These are phyloP conservation scores for Cornus controversa DNA, from an alignment of 148 eudicot species.

Conservation along the genomic window DNA sequence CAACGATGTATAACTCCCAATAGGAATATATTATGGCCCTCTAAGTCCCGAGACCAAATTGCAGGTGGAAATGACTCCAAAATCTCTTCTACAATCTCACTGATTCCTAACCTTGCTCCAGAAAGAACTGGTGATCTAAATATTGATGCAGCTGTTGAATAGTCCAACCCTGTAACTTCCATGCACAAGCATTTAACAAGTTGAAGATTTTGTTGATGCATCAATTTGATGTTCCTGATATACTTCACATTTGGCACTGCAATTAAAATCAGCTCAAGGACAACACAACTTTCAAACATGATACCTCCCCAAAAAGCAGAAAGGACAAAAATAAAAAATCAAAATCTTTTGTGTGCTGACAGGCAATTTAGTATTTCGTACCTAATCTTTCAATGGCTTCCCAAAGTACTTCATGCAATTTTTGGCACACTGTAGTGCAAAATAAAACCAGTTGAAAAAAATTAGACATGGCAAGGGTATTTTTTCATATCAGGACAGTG, in stretches of 20 bases:
- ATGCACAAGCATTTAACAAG: background rate
- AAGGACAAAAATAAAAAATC: too few relatives aligned
- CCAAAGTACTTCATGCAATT: background rate
- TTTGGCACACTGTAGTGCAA: background rate
- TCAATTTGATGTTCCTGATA: background rate
- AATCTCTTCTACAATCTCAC: background rate
- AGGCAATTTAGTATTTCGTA: background rate
- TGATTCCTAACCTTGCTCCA: background rate
- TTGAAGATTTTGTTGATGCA: background rate
- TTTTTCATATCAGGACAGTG: too few relatives aligned
- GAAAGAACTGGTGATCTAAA: background rate
- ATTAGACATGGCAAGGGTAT: too few relatives aligned
- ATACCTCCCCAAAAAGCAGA: too few relatives aligned
- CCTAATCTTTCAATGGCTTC: background rate
- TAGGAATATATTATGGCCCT: background rate
- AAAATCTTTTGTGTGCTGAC: background rate
- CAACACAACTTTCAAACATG: too few relatives aligned
- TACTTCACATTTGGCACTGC: background rate
- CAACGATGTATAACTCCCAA: background rate
- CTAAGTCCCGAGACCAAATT: background rate
- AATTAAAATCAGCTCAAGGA: too few relatives aligned
- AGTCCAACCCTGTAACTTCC: background rate
- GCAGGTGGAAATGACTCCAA: background rate
- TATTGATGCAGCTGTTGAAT: too few relatives aligned
- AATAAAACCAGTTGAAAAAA: background rate